Evolutionary conservation across 1,284 basidiomycete species (phyloP).

Genomic region (Leccinum griseonigrum): DNA sequence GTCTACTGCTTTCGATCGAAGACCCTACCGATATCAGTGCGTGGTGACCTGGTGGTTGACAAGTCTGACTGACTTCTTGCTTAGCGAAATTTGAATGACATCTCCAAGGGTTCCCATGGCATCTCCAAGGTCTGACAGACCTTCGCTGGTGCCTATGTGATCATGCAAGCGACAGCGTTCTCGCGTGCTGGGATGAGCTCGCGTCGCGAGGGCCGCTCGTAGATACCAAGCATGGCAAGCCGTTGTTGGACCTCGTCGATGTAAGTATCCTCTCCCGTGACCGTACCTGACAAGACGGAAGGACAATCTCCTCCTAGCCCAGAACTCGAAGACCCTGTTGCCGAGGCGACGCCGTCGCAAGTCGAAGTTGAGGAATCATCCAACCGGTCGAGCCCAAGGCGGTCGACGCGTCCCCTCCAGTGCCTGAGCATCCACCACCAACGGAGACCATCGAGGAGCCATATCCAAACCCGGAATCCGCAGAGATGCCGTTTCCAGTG

Average conservation of each 20-base stretch:
- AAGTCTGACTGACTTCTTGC: conserved; percentile 7
- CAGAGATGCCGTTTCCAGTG: neutral
- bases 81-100: conserved; percentile 93
- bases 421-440: conserved; percentile 1
- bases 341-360: neutral
- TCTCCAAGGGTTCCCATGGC: conserved; percentile 85
- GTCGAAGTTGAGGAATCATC: neutral
- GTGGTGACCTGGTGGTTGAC: conserved; percentile 32
- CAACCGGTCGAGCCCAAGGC: neutral
- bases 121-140: conserved; percentile 82
- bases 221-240: conserved; percentile 18
- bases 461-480: neutral
- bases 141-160: conserved; percentile 83
- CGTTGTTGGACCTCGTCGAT: neutral
- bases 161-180: conserved; percentile 73
- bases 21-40: conserved; percentile 90
- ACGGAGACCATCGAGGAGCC: conserved; percentile 1
- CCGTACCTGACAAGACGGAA: neutral
- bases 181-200: conserved; percentile 54
- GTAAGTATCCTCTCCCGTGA: neutral
- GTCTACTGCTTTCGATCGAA: conserved; percentile 80
- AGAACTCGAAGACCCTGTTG: neutral
- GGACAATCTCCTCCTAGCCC: neutral
- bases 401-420: neutral
- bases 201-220: conserved; percentile 46